Conservation (phyloP, 306 rosid species). For the Vigna hirtella region DNA sequence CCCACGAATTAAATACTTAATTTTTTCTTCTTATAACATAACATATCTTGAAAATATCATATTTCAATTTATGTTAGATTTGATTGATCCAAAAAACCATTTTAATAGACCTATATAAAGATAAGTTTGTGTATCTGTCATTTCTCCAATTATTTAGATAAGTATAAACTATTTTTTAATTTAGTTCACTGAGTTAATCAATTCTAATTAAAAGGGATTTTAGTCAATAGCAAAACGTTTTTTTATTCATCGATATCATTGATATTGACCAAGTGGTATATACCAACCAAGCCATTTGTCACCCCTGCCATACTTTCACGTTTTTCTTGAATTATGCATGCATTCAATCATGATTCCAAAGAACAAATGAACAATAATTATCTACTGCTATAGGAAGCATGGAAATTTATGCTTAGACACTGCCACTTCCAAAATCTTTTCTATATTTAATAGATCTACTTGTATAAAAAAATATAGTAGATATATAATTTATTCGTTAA, state of each 20-base stretch:
- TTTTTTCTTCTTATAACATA: too few species aligned
- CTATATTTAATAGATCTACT: background rate
- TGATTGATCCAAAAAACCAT: background rate
- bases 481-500: background rate
- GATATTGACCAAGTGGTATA: background rate
- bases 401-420: slow-evolving; percentile 7
- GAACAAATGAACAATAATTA: background rate
- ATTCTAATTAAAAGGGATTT: too few species aligned
- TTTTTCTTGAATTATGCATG: slow-evolving; percentile 34
- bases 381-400: background rate
- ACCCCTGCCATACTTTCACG: background rate
- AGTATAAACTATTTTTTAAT: too few species aligned
- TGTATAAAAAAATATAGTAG: too few species aligned
- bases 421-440: background rate
- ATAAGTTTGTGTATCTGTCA: background rate
- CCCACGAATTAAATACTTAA: too few species aligned
- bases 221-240: background rate
- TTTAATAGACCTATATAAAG: background rate
- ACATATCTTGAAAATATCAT: too few species aligned
- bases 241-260: background rate
- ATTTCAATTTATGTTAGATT: background rate
- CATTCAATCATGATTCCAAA: slow-evolving; percentile 30
- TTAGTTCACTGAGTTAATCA: too few species aligned
- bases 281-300: background rate
- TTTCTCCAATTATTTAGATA: too few species aligned